Base-by-base conservation (phyloP, 2,329 filamentous ascomycete species). In the Pseudocercospora crystallina region DNA sequence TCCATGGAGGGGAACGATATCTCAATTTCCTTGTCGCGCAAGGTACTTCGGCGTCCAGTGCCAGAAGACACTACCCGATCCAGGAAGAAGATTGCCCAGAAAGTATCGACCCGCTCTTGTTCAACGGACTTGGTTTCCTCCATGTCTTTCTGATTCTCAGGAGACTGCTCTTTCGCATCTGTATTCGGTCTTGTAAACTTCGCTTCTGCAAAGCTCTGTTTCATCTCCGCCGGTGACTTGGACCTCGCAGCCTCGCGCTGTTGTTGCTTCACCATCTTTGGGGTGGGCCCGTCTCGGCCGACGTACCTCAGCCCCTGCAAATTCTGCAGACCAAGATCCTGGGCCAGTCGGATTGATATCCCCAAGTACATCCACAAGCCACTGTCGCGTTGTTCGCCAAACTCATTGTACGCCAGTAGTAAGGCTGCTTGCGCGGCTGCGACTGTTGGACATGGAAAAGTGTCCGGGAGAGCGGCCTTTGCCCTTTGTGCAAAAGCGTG, bases 321-420 rank as follows among this genome's bases (percentile, higher is more conserved):
- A 57, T 90, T 95, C 60, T 92, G 88, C 57, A 95, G 76, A 0
- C 90, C 90, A 8, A 95, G 71, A 63, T 90, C 86, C 53, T 89
- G 81, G 0, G 86, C 86, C 83, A 90, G 87, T 4, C 90, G 84
- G 53, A 95, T 95, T 0, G 90, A 86, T 44, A 92, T 85, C 0
- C 90, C 90, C 1, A 95, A 76, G 65, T 95, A 95, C 89, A 95
- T 95, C 90, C 90, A 96, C 5, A 96, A 71, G 0, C 89, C 89
- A 66, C 89, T 95, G 64, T 95, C 90, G 61, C 91, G 88, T 58
- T 89, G 89, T 9, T 88, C 87, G 1, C 90, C 90, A 60, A 96
- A 95, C 37, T 91, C 86, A 59, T 95, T 89, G 64, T 95, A 95
- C 0, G 89, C 90, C 71, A 96, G 81, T 26, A 96, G 73, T 9